These are phyloP conservation scores for Paxillus rubicundulus DNA, from an alignment of 768 basidiomycete species.

Conservation along the genomic window DNA sequence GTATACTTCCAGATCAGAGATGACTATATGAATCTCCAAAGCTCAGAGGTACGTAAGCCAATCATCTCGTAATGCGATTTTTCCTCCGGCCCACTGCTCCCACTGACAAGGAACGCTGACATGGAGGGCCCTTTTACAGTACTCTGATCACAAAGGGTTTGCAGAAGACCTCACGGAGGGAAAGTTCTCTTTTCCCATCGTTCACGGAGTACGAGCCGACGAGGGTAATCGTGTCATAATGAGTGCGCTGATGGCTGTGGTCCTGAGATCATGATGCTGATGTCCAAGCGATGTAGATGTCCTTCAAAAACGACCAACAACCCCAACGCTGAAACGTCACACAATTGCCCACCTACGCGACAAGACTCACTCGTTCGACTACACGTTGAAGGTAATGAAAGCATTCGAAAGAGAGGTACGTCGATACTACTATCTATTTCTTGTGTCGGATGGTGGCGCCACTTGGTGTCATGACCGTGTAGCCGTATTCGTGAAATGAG, in stretches of 20 bases:
- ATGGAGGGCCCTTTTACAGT: conserved; percentile 37
- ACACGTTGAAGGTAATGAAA: conserved; percentile 69
- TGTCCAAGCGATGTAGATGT: conserved; percentile 54
- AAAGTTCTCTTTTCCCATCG: conserved; percentile 78
- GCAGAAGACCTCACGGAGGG: conserved; percentile 79
- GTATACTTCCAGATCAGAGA: conserved; percentile 98
- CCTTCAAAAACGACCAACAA: conserved; percentile 85
- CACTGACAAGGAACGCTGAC: background rate
- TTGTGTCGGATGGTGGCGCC: no score
- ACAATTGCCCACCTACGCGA: conserved; percentile 76
- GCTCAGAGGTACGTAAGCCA: conserved; percentile 57
- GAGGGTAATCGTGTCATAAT: conserved; percentile 74
- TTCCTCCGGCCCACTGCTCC: background rate
- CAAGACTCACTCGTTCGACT: conserved; percentile 80
- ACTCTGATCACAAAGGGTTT: conserved; percentile 61
- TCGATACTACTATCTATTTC: background rate
- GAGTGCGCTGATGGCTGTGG: conserved; percentile 48
- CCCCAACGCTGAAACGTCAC: conserved; percentile 78
- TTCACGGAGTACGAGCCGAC: conserved; percentile 80
- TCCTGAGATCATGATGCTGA: background rate
- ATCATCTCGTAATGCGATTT: no score
- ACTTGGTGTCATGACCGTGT: no score
- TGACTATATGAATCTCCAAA: conserved; percentile 94
- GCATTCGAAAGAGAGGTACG: conserved; percentile 58
- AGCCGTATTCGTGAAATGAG: background rate